A percentile compares a stretch with the other conserved stretches of the same genome.
Conservation (phyloP, 495 filamentous ascomycete species). For the Penicillium psychrofluorescens region DNA sequence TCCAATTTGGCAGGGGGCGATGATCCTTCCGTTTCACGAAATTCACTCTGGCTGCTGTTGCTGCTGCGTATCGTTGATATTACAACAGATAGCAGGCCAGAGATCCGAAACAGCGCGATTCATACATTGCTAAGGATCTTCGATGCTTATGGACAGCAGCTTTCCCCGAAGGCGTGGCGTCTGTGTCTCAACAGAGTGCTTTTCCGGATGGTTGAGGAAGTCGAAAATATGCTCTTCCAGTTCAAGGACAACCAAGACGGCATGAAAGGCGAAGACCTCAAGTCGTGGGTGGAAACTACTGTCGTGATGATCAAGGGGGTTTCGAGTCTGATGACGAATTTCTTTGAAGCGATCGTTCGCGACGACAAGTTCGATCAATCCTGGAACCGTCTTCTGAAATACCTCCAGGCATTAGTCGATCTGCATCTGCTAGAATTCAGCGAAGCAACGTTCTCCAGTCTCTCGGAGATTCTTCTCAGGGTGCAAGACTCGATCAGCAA, state of each 20-base stretch:
- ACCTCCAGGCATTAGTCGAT: constrained; percentile 53
- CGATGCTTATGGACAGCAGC: constrained; percentile 77
- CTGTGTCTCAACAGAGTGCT: constrained; percentile 74
- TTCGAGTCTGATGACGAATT: constrained; percentile 59
- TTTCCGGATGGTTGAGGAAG: constrained; percentile 61
- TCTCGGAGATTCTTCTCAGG: constrained; percentile 59
- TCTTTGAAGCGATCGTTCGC: constrained; percentile 52
- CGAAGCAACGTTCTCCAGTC: constrained; percentile 60
- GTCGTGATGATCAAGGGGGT: constrained; percentile 66
- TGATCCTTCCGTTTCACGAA: constrained; percentile 33
- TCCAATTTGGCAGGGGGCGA: constrained; percentile 23
- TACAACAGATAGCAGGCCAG: constrained; percentile 68
- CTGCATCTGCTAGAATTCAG: constrained; percentile 60
- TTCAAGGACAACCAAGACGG: constrained; percentile 15
- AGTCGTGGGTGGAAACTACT: constrained; percentile 69
- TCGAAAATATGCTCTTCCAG: constrained; percentile 17
- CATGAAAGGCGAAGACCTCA: constrained; percentile 22
- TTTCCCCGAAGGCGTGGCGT: constrained; percentile 74
- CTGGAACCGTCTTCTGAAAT: constrained; percentile 62
- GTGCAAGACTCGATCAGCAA: constrained; percentile 44
- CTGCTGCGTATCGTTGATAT: constrained; percentile 71
- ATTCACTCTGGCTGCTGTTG: constrained; percentile 76
- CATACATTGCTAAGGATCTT: constrained; percentile 89
- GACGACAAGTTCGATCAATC: constrained; percentile 53
- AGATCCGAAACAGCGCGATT: constrained; percentile 85